phyloP scores from a whole-genome alignment of 1,139 yeast genomes.

The Debaryomyces coudertii region DNA sequence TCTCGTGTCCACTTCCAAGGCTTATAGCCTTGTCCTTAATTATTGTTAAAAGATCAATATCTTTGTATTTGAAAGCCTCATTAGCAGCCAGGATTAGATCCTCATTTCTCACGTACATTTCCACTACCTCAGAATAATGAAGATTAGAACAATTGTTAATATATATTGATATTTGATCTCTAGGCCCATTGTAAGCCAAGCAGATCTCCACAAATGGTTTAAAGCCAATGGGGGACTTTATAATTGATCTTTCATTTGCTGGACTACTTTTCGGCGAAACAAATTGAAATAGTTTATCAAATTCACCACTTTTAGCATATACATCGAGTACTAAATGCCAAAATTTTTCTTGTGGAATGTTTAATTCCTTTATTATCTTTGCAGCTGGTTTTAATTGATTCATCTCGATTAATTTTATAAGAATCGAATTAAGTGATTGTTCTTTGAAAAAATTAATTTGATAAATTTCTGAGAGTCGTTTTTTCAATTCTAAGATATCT shows the following conservation, averaged over 20 bases:
- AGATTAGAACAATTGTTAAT: conserved; percentile 37
- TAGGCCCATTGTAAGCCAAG: conserved; percentile 51
- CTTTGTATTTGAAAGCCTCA: conserved; percentile 62
- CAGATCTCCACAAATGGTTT: conserved; percentile 62
- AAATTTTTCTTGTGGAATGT: conserved; percentile 62
- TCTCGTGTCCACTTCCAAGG: conserved; percentile 22
- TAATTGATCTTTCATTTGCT: conserved; percentile 23
- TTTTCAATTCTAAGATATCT: conserved; percentile 54
- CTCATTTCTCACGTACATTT: conserved; percentile 54
- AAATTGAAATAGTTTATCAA: conserved; percentile 62
- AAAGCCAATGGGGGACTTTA: conserved; percentile 76
- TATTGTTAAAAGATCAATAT: conserved; percentile 43
- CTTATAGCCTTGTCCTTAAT: conserved; percentile 30
- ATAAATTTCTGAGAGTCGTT: conserved; percentile 56
- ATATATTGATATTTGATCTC: conserved; percentile 38
- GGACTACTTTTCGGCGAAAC: conserved; percentile 24
- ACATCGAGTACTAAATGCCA: conserved; percentile 65
- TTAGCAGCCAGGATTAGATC: conserved; percentile 60
- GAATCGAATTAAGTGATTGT: conserved; percentile 57
- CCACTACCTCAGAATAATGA: conserved; percentile 45
- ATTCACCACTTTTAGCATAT: conserved; percentile 54
- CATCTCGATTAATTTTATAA: conserved; percentile 55
- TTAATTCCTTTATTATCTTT: conserved; percentile 62
- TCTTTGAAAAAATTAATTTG: conserved; percentile 54
- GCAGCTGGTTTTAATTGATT: conserved; percentile 63